These are phyloP conservation scores for Stentor coeruleus DNA, from an alignment of 73 alveolate species.

Conservation along the genomic window DNA sequence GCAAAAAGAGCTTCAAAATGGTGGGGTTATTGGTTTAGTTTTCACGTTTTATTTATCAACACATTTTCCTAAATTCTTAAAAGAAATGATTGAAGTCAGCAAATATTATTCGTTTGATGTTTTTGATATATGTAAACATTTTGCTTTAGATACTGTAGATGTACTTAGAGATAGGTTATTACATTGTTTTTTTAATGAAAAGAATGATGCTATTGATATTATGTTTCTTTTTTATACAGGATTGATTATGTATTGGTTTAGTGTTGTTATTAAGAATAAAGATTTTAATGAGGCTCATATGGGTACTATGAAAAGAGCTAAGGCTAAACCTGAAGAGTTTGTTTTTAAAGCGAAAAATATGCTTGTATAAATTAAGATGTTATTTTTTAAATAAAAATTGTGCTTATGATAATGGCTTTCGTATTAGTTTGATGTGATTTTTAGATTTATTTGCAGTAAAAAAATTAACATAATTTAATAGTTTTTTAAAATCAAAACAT, in stretches of 20 bases:
- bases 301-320: not conserved
- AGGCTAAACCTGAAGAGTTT: too few relatives aligned
- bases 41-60: not conserved
- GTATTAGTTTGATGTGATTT: too few relatives aligned
- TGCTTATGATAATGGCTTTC: too few relatives aligned
- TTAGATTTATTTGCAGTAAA: too few relatives aligned
- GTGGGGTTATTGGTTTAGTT: not conserved
- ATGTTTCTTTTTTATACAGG: not conserved
- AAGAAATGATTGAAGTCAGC: not conserved
- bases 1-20: not conserved
- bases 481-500: too few relatives aligned
- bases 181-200: not conserved
- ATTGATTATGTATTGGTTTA: not conserved
- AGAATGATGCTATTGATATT: not conserved
- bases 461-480: too few relatives aligned
- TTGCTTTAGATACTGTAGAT: not conserved
- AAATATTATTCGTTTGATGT: not conserved
- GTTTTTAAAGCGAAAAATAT: too few relatives aligned
- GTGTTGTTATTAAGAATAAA: too few relatives aligned
- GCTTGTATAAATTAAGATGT: too few relatives aligned
- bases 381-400: too few relatives aligned
- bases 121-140: not conserved
- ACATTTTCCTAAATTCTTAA: too few relatives aligned
- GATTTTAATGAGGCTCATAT: not conserved
- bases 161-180: not conserved